Conservation (phyloP, 805 yeast species). For the Candida xiaguanensis region DNA sequence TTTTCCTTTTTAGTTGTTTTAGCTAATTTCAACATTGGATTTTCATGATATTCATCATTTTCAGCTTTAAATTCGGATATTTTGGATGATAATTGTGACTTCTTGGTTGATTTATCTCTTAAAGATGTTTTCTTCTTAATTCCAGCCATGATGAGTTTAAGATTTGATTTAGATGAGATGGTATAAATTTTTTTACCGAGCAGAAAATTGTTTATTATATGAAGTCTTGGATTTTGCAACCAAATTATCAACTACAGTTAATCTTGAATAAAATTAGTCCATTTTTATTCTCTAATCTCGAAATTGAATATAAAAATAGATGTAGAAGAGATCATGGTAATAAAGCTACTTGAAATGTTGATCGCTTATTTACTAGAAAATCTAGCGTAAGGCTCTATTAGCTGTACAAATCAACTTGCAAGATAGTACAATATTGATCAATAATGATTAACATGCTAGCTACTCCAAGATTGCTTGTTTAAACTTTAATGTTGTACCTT, state of each 20-base stretch:
- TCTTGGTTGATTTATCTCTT: constrained; percentile 26
- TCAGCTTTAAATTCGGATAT: constrained; percentile 23
- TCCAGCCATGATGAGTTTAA: constrained; percentile 19
- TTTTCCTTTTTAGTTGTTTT: constrained; percentile 55
- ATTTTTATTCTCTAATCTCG: too few relatives aligned
- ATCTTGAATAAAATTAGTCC: too few relatives aligned
- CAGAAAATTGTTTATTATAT: not conserved
- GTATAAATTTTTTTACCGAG: not conserved
- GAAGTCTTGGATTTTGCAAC: constrained; percentile 3
- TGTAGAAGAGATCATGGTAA: too few relatives aligned
- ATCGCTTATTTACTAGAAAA: too few relatives aligned
- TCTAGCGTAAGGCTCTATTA: too few relatives aligned
- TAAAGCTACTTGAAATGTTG: too few relatives aligned
- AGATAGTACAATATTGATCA: too few relatives aligned
- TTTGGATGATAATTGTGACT: constrained; percentile 20
- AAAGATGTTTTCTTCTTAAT: constrained; percentile 32
- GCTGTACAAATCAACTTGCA: too few relatives aligned
- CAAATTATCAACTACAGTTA: not conserved
- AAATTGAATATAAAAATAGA: too few relatives aligned
- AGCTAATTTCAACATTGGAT: constrained; percentile 51
- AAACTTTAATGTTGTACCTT: too few relatives aligned
- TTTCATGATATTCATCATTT: constrained; percentile 24
- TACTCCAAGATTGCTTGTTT: too few relatives aligned
- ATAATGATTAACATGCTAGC: too few relatives aligned
- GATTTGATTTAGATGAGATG: constrained; percentile 1